Percentiles rank a stretch among this genome's conserved stretches.
These are phyloP conservation scores for Harringtonia aguacate DNA, from an alignment of 2,329 filamentous ascomycete genomes.

Conservation along the genomic window DNA sequence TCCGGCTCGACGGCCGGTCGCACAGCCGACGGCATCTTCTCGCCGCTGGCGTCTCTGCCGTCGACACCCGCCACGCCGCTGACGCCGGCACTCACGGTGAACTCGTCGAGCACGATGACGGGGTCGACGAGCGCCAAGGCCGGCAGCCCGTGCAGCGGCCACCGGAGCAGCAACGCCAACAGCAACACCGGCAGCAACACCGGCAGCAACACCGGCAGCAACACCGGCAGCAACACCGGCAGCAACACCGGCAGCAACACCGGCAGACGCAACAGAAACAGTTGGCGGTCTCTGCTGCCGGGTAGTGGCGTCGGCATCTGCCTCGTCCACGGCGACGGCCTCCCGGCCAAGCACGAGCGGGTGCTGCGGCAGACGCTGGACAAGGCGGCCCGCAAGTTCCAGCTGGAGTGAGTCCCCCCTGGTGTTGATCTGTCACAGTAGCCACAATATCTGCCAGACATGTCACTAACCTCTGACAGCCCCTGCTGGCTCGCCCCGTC, in stretches of 20 bases:
- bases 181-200: conserved; percentile 18
- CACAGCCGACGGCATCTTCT: neutral
- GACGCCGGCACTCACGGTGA: conserved; percentile 2
- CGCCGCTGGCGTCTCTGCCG: neutral
- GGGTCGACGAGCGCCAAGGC: conserved; percentile 18
- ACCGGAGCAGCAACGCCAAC: too few relatives aligned
- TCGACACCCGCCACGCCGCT: conserved; percentile 23
- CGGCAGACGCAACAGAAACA: too few relatives aligned
- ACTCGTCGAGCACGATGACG: conserved; percentile 12
- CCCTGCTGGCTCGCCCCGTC: conserved; percentile 32
- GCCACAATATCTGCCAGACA: too few relatives aligned
- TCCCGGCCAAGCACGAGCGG: conserved; percentile 36
- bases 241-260: conserved; percentile 17
- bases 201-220: conserved; percentile 10
- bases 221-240: conserved; percentile 13
- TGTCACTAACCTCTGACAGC: too few relatives aligned
- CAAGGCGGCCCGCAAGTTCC: conserved; percentile 41
- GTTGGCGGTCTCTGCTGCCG: too few relatives aligned
- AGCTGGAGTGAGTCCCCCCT: conserved; percentile 22
- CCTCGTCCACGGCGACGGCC: conserved; percentile 35
- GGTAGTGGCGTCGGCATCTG: conserved; percentile 32
- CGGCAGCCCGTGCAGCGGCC: conserved; percentile 10
- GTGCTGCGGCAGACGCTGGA: conserved; percentile 35
- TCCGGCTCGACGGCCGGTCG: neutral
- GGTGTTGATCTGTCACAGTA: too few relatives aligned